Base-by-base conservation (phyloP, 139 green algal genomes). In the Nannochloris sp. region DNA sequence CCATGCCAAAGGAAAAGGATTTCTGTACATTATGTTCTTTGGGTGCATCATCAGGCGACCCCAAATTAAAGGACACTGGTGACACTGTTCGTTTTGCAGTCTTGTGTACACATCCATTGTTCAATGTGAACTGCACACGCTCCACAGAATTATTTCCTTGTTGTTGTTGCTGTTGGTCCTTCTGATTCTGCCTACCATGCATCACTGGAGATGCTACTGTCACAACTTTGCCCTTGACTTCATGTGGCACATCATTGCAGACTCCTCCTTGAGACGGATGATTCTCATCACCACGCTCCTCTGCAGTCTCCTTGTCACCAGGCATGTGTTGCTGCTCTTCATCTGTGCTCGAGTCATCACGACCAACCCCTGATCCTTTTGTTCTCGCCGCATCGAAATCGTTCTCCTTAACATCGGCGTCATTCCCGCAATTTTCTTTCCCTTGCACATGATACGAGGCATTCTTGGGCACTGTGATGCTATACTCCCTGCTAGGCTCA, bases 401-500 rank as follows among this genome's bases (percentile, higher is more conserved):
- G 1, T 40, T 40, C 34, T 11, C 34, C 8, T 10, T 11, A 11
- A 3, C 14, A 10, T 11, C 6, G 8, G 4, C 8, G 9, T 40
- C 34, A 29, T 29, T 5, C 27, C 4, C 27, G 9, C 34, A 40
- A 40, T 40, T 40, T 4, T 40, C 34, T 40, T 40, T 40, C 6
- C 34, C 34, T 40, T 40, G 34, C 34, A 40, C 34, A 40, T 40
- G 34, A 40, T 40, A 14, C 9, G 34, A 40, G 34, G 34, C 34
- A 40, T 40, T 24, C 53, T 55, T 58, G 40, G 53, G 64, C n/a
- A 40, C 54, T 36, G 12, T 31, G 14, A 57, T 64, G 8, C 8
- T 23, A 34, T 43, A 34, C 12, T 68, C 61, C 2, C 43, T 37
- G 24, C 64, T 57, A 8, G 70, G 70, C 53, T 77, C 70, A 3